These are phyloP conservation scores for Sicyos edulis DNA, from an alignment of 306 rosid genomes.

Conservation along the genomic window DNA sequence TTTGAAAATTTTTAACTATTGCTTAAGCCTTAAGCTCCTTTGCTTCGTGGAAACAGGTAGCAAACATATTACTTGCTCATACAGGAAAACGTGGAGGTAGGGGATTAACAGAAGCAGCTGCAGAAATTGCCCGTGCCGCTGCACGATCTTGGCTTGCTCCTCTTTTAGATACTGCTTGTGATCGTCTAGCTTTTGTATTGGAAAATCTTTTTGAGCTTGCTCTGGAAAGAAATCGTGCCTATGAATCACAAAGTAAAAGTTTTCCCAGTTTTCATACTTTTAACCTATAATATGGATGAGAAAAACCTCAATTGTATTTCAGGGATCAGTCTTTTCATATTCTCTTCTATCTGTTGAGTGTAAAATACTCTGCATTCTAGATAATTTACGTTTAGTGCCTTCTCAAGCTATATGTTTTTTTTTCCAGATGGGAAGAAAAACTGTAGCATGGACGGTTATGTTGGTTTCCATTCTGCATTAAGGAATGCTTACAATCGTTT, in stretches of 20 bases:
- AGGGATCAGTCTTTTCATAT: background rate
- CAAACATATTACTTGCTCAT: conserved; percentile 92
- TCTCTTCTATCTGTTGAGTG: background rate
- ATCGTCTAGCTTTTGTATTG: conserved; percentile 85
- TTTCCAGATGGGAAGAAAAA: conserved; percentile 57
- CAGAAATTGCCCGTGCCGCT: conserved; percentile 96
- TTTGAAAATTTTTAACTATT: background rate
- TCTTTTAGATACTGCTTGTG: conserved; percentile 94
- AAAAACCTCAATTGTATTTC: background rate
- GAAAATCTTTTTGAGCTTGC: conserved; percentile 86
- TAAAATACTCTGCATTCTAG: background rate
- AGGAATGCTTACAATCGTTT: conserved; percentile 70
- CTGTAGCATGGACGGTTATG: conserved; percentile 77
- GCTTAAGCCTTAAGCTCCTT: conserved; percentile 1
- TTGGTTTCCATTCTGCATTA: conserved; percentile 90
- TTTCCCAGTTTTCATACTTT: background rate
- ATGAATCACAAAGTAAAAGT: conserved; percentile 53
- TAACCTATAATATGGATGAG: background rate
- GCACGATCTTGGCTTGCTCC: conserved; percentile 98
- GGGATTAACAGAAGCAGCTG: conserved; percentile 90
- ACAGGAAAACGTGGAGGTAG: conserved; percentile 86
- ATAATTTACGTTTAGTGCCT: background rate
- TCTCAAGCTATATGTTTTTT: background rate
- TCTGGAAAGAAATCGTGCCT: conserved; percentile 53
- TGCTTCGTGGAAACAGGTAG: conserved; percentile 52